Evolutionary conservation across 1,139 yeast genomes (phyloP), one percentile per base, ranked within the genome.

Genomic region (Geotrichum phurueaensis): DNA sequence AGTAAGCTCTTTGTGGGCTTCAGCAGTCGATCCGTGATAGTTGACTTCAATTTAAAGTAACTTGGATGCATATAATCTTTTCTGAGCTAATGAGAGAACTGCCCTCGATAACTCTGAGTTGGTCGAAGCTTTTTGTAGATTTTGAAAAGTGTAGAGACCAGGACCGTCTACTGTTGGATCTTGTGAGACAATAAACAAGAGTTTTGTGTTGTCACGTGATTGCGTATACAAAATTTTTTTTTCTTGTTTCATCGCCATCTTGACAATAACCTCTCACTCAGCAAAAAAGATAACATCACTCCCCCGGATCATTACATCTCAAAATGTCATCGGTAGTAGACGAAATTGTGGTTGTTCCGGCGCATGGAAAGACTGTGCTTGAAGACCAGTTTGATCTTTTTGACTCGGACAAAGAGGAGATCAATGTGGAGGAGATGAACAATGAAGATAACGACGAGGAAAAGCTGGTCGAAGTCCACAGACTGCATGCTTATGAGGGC

Each of bases 1-100:
- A 62, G 65, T 10, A 61, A 61, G 48, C 39, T 70, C 10, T 65
- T 68, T 60, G 71, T 68, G 9, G 66, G 70, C 50, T 70, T 61
- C 58, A 60, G 60, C 13, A 50, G 56, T 12, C 51, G 57, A 25
- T 60, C 64, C 7, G 63, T 59, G 12, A 56, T 63, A 13, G 45
- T 63, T 15, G 61, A 63, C 33, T 54, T 54, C 45, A 51, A 54
- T n/a, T 15, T 39, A 39, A n/a, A 15, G 18, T 39, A 39, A 22
- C 47, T 39, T 39, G n/a, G 47, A 39, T n/a, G 6, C 18, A 39
- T 9, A 7, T 39, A 39, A 33, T n/a, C 9, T 27, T 27, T 27
- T 39, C 22, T 39, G 20, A 39, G 47, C 47, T 10, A 39, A 39
- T 18, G 47, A 39, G 47, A 39, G n/a, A 39, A n/a, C n/a, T 39